Evolutionary conservation across 1,284 basidiomycete genomes (phyloP), one percentile per base, ranked within the genome.

Genomic region (Rhodotorula sp.): DNA sequence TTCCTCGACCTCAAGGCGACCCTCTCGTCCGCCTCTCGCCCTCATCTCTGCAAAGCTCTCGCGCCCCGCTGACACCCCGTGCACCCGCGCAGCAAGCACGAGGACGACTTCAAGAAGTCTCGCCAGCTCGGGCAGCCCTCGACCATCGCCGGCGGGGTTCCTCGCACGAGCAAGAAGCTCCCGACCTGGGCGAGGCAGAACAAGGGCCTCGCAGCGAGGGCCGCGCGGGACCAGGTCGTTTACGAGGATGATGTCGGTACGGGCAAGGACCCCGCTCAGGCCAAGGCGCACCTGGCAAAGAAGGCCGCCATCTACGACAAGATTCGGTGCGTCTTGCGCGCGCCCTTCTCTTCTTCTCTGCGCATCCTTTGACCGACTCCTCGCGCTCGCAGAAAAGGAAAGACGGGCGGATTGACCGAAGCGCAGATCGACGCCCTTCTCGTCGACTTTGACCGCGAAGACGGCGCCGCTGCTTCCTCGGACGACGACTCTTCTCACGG

Each of bases 371-470:
- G 10, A 14, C n/a, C 55, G 48, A 4, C 10, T 25, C 41, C 0
- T 9, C 25, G 25, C 44, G 3, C 59, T 17, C 19, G 13, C 65
- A 75, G 74, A 77, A 88, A 88, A 73, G 95, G 95, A 12, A 90
- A 92, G 81, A 88, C 87, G 13, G 92, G 88, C 0, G 92, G 91
- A 0, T 78, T 96, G 78, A 88, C 80, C 44, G 90, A 94, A 64
- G 88, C 87, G 72, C 90, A 96, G 79, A 88, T 88, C 70, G 88
- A 88, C 57, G 84, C 86, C 27, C 82, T 92, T 16, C 83, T 93
- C 63, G 91, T 98, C 9, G 93, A 98, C 81, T 93, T 93, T 79
- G 91, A 94, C 68, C 84, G 85, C 16, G 90, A 89, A 82, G 52
- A 89, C 23, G 42, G 84, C 49, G 85, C 86, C 61, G 81, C 81